These are phyloP conservation scores for Hypocreales sp. DNA, from an alignment of 2,329 filamentous ascomycete species.

Conservation along the genomic window DNA sequence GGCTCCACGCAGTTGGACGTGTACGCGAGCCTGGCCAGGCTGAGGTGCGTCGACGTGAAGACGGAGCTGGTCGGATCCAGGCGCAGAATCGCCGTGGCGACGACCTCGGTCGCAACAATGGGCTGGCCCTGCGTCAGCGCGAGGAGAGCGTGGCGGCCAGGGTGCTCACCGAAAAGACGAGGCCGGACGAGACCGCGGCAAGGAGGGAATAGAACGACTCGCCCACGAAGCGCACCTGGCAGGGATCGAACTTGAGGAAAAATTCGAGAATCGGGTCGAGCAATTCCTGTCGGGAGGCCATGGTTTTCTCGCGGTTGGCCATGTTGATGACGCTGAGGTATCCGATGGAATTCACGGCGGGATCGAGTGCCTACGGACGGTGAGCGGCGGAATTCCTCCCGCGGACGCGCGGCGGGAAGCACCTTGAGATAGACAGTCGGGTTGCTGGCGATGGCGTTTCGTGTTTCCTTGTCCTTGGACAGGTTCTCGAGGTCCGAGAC, in stretches of 20 bases:
- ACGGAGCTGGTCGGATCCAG: slow-evolving; percentile 52
- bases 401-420: not conserved
- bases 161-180: slow-evolving; percentile 23
- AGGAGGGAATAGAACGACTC: slow-evolving; percentile 26
- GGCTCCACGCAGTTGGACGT: slow-evolving; percentile 34
- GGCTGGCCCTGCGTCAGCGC: too few relatives aligned
- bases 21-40: slow-evolving; percentile 43
- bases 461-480: slow-evolving; percentile 16
- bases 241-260: slow-evolving; percentile 29
- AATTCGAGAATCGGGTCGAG: slow-evolving; percentile 28
- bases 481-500: slow-evolving; percentile 20
- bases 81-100: slow-evolving; percentile 40
- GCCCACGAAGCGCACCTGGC: slow-evolving; percentile 37
- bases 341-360: slow-evolving; percentile 32
- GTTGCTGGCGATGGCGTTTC: slow-evolving; percentile 15
- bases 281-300: slow-evolving; percentile 16
- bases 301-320: slow-evolving; percentile 14
- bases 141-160: too few relatives aligned
- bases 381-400: slow-evolving; percentile 1
- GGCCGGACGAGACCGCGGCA: slow-evolving; percentile 20
- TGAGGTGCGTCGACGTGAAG: slow-evolving; percentile 48
- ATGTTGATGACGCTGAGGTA: slow-evolving; percentile 31
- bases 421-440: slow-evolving; percentile 26
- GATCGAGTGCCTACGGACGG: slow-evolving; percentile 25
- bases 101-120: slow-evolving; percentile 25